phyloP scores from a whole-genome alignment of 1,284 basidiomycete genomes.

The Vanrija humicola region DNA sequence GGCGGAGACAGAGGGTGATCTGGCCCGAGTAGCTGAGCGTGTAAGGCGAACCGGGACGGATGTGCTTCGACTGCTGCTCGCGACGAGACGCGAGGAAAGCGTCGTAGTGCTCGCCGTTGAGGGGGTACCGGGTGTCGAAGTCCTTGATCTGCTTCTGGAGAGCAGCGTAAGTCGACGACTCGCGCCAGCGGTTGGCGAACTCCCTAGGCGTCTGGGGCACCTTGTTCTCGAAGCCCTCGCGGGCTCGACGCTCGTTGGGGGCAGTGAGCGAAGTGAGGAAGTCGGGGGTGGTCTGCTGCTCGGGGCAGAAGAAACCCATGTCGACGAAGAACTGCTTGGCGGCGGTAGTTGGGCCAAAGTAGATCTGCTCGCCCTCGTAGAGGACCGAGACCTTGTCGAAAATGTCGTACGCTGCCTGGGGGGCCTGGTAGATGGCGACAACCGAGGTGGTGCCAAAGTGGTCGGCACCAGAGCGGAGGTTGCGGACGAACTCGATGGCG shows the following conservation, averaged over 20 bases:
- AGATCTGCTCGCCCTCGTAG: slow-evolving; percentile 77
- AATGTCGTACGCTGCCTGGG: slow-evolving; percentile 52
- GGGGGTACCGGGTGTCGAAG: slow-evolving; percentile 46
- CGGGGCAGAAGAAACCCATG: slow-evolving; percentile 64
- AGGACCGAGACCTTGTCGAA: slow-evolving; percentile 73
- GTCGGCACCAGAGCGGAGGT: slow-evolving; percentile 53
- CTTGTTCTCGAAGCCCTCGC: slow-evolving; percentile 52
- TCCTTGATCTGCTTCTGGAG: slow-evolving; percentile 45
- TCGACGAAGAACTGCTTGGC: slow-evolving; percentile 74
- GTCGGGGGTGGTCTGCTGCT: slow-evolving; percentile 52
- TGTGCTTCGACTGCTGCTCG: slow-evolving; percentile 50
- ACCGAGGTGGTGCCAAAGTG: slow-evolving; percentile 44
- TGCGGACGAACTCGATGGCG: slow-evolving; percentile 56
- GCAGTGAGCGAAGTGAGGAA: slow-evolving; percentile 63
- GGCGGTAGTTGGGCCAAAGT: slow-evolving; percentile 66
- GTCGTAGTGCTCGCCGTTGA: slow-evolving; percentile 45
- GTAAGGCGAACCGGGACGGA: slow-evolving; percentile 46
- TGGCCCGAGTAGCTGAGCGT: slow-evolving; percentile 49
- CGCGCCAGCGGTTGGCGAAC: slow-evolving; percentile 52
- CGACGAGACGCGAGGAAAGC: slow-evolving; percentile 48
- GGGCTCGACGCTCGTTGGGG: slow-evolving; percentile 57
- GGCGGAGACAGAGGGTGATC: slow-evolving; percentile 47
- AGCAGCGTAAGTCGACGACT: slow-evolving; percentile 37
- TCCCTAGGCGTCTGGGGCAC: slow-evolving; percentile 63
- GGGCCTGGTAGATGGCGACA: slow-evolving; percentile 53